phyloP scores from a whole-genome alignment of 1,284 basidiomycete species.

The Abortiporus biennis region DNA sequence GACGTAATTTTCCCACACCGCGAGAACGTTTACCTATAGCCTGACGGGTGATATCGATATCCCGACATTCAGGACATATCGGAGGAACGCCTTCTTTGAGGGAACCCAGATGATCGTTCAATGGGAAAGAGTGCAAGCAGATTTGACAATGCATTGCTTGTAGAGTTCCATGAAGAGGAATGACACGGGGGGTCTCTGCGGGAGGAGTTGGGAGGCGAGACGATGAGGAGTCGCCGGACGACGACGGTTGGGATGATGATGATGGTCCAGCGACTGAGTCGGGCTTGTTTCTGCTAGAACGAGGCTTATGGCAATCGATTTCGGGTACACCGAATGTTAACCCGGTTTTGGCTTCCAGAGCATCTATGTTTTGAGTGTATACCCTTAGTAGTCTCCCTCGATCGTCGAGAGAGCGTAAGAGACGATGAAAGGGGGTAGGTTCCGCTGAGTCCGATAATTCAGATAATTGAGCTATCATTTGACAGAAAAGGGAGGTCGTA shows the following conservation, averaged over 20 bases:
- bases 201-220: constrained; percentile 29
- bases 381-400: constrained; percentile 78
- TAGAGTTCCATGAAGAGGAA: constrained; percentile 88
- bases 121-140: constrained; percentile 68
- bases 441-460: constrained; percentile 65
- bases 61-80: constrained; percentile 75
- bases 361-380: constrained; percentile 95
- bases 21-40: constrained; percentile 77
- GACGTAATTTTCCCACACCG: constrained; percentile 76
- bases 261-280: constrained; percentile 1
- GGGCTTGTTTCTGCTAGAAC: constrained; percentile 24
- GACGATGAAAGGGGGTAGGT: constrained; percentile 81
- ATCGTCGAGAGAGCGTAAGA: constrained; percentile 73
- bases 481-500: constrained; percentile 77
- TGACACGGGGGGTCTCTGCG: constrained; percentile 64
- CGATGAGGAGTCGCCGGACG: not conserved
- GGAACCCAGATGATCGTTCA: constrained; percentile 53
- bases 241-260: not conserved
- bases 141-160: constrained; percentile 76
- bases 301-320: constrained; percentile 46
- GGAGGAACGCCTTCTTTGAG: constrained; percentile 59
- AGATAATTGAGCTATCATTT: constrained; percentile 83
- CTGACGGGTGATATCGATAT: constrained; percentile 64
- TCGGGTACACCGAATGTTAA: constrained; percentile 73
- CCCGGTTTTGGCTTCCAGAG: constrained; percentile 81